These are phyloP conservation scores for Pichia norvegensis DNA, from an alignment of 1,139 yeast genomes.

Conservation along the genomic window DNA sequence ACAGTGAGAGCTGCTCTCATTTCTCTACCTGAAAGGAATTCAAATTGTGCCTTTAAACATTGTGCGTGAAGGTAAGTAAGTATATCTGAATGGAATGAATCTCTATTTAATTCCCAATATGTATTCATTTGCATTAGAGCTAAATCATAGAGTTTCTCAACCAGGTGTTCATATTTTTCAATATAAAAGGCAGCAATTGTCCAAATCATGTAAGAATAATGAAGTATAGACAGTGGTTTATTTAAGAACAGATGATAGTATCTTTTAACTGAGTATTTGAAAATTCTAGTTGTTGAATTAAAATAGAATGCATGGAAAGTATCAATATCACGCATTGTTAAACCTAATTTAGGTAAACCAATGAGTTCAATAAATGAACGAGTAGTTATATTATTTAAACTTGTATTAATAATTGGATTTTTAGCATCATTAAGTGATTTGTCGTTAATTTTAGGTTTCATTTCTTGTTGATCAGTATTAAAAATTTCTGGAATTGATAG, in stretches of 20 bases:
- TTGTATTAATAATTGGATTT: constrained; percentile 1
- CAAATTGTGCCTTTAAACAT: constrained; percentile 20
- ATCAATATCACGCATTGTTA: constrained; percentile 19
- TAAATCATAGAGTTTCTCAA: constrained; percentile 16
- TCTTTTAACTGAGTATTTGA: constrained; percentile 18
- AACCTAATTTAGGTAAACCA: constrained; percentile 17
- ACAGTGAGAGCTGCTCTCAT: constrained; percentile 24
- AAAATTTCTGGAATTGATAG: background rate
- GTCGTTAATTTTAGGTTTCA: background rate
- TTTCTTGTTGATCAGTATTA: background rate
- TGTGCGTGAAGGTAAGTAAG: constrained; percentile 22
- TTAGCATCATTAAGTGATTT: background rate
- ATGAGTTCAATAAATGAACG: constrained; percentile 12
- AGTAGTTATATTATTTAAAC: constrained; percentile 2
- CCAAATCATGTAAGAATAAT: constrained; percentile 22
- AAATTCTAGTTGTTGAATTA: constrained; percentile 11
- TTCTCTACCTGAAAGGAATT: constrained; percentile 22
- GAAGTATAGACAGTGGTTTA: constrained; percentile 17
- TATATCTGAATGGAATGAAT: constrained; percentile 16
- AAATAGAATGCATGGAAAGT: constrained; percentile 19
- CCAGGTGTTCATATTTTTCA: constrained; percentile 16
- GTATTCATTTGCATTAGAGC: constrained; percentile 15
- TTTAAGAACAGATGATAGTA: constrained; percentile 16
- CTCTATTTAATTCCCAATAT: constrained; percentile 18
- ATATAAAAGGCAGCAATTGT: constrained; percentile 15